Conservation (phyloP, 179 eudicot species). For the Heliamphora pulchella region DNA sequence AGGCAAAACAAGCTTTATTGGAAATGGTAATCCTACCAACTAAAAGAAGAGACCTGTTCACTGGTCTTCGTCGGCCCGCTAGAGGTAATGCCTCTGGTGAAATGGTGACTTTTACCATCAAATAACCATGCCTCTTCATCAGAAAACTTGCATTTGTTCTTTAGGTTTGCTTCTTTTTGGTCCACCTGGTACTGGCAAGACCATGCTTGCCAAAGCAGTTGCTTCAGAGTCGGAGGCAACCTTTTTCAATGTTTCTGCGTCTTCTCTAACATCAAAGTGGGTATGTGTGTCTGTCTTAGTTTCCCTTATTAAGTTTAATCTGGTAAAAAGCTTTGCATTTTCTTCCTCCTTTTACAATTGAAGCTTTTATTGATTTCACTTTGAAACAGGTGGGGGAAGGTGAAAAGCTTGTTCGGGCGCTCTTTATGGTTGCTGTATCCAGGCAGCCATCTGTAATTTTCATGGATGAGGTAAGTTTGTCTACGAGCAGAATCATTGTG, state of each 20-base stretch:
- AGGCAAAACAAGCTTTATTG: slow-evolving; percentile 82
- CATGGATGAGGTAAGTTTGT: slow-evolving; percentile 76
- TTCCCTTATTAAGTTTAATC: background rate
- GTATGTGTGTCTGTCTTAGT: slow-evolving; percentile 40
- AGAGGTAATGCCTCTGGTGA: slow-evolving; percentile 47
- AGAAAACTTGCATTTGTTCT: slow-evolving; percentile 16
- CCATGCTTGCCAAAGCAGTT: slow-evolving; percentile 98
- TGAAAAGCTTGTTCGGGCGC: slow-evolving; percentile 94
- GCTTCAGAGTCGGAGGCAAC: slow-evolving; percentile 94
- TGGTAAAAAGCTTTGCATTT: slow-evolving; percentile 8
- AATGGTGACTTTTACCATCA: background rate
- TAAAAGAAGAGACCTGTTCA: slow-evolving; percentile 83
- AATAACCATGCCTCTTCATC: background rate
- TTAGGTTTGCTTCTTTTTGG: slow-evolving; percentile 96
- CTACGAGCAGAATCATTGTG: background rate
- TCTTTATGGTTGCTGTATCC: slow-evolving; percentile 79
- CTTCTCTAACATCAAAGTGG: slow-evolving; percentile 98
- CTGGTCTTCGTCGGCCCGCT: slow-evolving; percentile 93
- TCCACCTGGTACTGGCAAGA: slow-evolving; percentile 99
- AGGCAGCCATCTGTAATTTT: slow-evolving; percentile 96
- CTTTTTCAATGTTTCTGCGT: slow-evolving; percentile 89
- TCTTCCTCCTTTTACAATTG: slow-evolving; percentile 15
- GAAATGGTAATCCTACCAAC: slow-evolving; percentile 98
- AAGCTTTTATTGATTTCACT: slow-evolving; percentile 16
- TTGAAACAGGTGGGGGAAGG: slow-evolving; percentile 84